phyloP scores from a whole-genome alignment of 331 rosid genomes.

The Prunus yedoensis region DNA sequence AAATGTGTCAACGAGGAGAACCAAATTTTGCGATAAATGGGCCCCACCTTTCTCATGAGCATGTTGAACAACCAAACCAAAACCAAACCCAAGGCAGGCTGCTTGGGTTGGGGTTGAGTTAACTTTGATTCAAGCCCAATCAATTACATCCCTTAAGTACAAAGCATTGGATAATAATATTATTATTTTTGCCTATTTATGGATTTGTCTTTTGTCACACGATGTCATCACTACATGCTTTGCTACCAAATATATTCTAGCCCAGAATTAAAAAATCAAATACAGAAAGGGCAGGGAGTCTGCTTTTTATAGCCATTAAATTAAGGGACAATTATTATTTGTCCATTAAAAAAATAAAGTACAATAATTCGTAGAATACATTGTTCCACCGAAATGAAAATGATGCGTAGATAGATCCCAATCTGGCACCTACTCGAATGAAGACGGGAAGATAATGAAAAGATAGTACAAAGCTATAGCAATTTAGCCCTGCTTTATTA shows the following conservation, averaged over 20 bases:
- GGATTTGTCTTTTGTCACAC: neutral
- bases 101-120: too few relatives aligned
- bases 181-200: neutral
- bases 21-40: neutral
- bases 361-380: neutral
- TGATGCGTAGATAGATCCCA: slow-evolving; percentile 1
- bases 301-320: neutral
- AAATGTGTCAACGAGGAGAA: neutral
- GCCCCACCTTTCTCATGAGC: slow-evolving; percentile 10
- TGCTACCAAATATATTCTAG: neutral
- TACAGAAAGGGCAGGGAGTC: too few relatives aligned
- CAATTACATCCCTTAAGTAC: slow-evolving; percentile 38
- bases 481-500: slow-evolving; percentile 36
- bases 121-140: slow-evolving; percentile 28
- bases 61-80: neutral
- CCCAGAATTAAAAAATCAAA: too few relatives aligned
- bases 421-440: slow-evolving; percentile 4
- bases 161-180: slow-evolving; percentile 34
- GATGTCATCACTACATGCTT: neutral
- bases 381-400: neutral
- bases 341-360: neutral
- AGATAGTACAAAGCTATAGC: slow-evolving; percentile 1
- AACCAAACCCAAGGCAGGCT: too few relatives aligned
- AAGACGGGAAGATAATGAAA: slow-evolving; percentile 14
- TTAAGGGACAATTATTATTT: neutral